Conservation (phyloP, 1,139 yeast genomes). For the Taiozyma sp. region DNA sequence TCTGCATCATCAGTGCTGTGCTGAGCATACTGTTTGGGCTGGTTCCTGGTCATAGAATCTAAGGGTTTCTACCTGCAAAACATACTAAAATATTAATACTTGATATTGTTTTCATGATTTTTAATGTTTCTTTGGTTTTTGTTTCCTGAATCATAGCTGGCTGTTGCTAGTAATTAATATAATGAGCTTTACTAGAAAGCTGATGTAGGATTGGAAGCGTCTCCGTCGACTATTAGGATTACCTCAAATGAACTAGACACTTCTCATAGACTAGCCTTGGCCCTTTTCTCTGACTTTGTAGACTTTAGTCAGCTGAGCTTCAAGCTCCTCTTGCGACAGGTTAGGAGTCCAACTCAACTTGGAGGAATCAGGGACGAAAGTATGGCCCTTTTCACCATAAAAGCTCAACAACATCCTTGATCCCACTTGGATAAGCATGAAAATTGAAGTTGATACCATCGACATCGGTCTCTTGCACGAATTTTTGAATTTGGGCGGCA, state of each 20-base stretch:
- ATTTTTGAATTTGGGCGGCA: slow-evolving; percentile 27
- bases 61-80: neutral
- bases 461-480: slow-evolving; percentile 31
- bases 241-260: too few species aligned
- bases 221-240: too few species aligned
- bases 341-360: slow-evolving; percentile 35
- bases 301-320: slow-evolving; percentile 9
- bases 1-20: slow-evolving; percentile 56
- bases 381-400: slow-evolving; percentile 19
- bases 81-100: neutral
- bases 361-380: slow-evolving; percentile 31
- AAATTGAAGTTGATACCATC: slow-evolving; percentile 34
- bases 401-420: slow-evolving; percentile 28
- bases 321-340: slow-evolving; percentile 34
- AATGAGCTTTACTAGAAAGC: too few species aligned
- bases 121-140: neutral
- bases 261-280: too few species aligned
- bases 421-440: slow-evolving; percentile 30
- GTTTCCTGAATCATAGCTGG: neutral
- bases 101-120: neutral
- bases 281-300: too few species aligned
- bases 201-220: too few species aligned
- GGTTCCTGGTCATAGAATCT: slow-evolving; percentile 70
- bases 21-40: slow-evolving; percentile 72
- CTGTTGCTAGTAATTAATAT: neutral